phyloP scores from a whole-genome alignment of 1,284 basidiomycete genomes.

The Erythrobasidium hasegawianum region DNA sequence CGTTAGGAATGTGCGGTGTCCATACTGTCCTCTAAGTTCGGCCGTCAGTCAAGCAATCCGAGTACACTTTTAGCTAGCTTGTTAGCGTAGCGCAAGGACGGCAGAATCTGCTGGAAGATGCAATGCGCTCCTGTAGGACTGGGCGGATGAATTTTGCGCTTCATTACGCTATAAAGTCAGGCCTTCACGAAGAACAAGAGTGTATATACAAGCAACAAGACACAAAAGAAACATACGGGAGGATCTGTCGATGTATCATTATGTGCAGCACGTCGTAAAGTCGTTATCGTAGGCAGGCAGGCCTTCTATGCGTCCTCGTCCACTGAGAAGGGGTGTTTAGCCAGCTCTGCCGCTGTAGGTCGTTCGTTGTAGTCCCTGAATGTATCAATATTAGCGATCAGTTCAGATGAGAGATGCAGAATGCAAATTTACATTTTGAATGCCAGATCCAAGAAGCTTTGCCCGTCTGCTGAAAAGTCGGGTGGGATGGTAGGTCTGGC shows the following conservation, averaged over 20 bases:
- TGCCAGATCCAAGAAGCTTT: conserved; percentile 75
- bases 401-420: neutral
- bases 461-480: conserved; percentile 79
- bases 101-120: no score
- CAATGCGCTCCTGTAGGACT: no score
- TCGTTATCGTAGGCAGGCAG: no score
- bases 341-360: conserved; percentile 70
- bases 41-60: conserved; percentile 59
- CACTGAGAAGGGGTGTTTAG: conserved; percentile 60
- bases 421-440: conserved; percentile 65
- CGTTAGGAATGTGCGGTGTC: conserved; percentile 73
- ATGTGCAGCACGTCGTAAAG: no score
- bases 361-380: conserved; percentile 66
- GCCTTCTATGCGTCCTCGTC: neutral
- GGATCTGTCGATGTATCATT: neutral
- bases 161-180: no score
- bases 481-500: conserved; percentile 77
- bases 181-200: neutral
- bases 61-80: conserved; percentile 64
- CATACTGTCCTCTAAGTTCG: conserved; percentile 80
- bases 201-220: conserved; percentile 1
- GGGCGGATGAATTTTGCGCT: no score
- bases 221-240: neutral
- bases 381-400: neutral
- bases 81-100: no score